Evolutionary conservation across 2,329 filamentous ascomycete genomes (phyloP).

Genomic region (Ceratocystis destructans): DNA sequence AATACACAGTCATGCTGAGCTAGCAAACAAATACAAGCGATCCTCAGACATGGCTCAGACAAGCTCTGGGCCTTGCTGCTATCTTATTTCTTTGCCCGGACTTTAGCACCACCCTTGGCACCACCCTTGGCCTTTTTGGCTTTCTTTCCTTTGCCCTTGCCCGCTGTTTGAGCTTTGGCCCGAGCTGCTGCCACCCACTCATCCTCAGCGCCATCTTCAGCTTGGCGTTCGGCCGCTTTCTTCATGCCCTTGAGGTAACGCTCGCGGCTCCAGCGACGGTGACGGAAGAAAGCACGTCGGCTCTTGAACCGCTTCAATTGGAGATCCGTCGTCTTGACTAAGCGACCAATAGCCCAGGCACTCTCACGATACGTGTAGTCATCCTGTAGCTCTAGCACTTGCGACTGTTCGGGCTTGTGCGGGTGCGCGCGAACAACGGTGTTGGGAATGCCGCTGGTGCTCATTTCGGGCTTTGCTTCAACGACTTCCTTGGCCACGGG

Average conservation of each 20-base stretch:
- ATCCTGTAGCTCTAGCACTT: slow-evolving; percentile 36
- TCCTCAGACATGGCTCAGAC: not conserved
- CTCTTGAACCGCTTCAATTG: slow-evolving; percentile 38
- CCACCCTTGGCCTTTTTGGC: slow-evolving; percentile 29
- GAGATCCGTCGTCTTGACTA: slow-evolving; percentile 39
- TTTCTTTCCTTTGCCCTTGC: slow-evolving; percentile 26
- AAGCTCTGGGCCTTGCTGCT: not conserved
- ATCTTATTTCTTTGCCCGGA: slow-evolving; percentile 20
- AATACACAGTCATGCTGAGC: not conserved
- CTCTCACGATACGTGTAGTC: slow-evolving; percentile 48
- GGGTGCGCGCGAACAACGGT: slow-evolving; percentile 31
- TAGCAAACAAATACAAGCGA: slow-evolving; percentile 1
- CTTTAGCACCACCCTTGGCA: slow-evolving; percentile 28
- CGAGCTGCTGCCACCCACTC: slow-evolving; percentile 23
- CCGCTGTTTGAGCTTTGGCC: slow-evolving; percentile 23
- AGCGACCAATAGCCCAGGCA: slow-evolving; percentile 44
- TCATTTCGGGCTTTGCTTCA: slow-evolving; percentile 29
- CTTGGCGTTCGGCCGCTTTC: slow-evolving; percentile 27
- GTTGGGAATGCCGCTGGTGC: slow-evolving; percentile 36
- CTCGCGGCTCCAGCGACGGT: slow-evolving; percentile 32
- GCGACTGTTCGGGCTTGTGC: slow-evolving; percentile 30
- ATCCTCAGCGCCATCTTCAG: slow-evolving; percentile 21
- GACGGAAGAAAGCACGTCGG: slow-evolving; percentile 36
- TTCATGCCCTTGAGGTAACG: slow-evolving; percentile 31
- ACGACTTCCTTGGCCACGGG: slow-evolving; percentile 28